Percentiles rank a stretch among this genome's conserved stretches.
Conservation (phyloP, 1,284 basidiomycete genomes). For the Ganoderma meredithae region DNA sequence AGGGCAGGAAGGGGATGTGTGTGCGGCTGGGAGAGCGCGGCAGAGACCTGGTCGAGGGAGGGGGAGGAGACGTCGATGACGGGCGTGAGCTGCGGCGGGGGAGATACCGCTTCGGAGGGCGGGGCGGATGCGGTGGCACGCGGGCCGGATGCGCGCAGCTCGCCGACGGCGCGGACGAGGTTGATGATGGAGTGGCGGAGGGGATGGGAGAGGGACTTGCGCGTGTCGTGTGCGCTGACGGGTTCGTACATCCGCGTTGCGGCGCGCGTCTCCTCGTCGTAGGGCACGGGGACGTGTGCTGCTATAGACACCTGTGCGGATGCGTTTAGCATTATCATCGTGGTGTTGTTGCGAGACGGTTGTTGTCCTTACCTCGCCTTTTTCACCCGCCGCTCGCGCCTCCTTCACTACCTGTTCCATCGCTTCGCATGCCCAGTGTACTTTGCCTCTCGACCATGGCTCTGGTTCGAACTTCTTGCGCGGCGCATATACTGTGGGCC, state of each 20-base stretch:
- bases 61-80: constrained; percentile 11
- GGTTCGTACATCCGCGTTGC: constrained; percentile 46
- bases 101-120: not conserved
- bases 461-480: constrained; percentile 73
- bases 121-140: constrained; percentile 14
- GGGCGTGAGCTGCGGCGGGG: constrained; percentile 17
- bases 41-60: constrained; percentile 17
- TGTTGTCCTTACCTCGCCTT: constrained; percentile 61
- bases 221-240: constrained; percentile 75
- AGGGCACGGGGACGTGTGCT: constrained; percentile 75
- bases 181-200: constrained; percentile 87
- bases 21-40: constrained; percentile 16
- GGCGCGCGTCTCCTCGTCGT: constrained; percentile 44
- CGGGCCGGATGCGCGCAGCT: constrained; percentile 52
- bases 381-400: constrained; percentile 53
- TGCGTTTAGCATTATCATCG: constrained; percentile 8
- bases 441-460: constrained; percentile 70
- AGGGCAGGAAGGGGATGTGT: not conserved
- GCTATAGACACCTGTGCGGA: constrained; percentile 73
- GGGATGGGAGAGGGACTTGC: constrained; percentile 72
- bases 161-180: constrained; percentile 72
- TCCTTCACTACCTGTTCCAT: constrained; percentile 60
- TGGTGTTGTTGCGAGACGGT: not conserved
- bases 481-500: constrained; percentile 86
- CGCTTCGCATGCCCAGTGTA: constrained; percentile 79